Percentiles rank a stretch among this genome's conserved stretches.
These are phyloP conservation scores for Phytophthora syringae DNA, from an alignment of 352 stramenopile genomes.

Conservation along the genomic window DNA sequence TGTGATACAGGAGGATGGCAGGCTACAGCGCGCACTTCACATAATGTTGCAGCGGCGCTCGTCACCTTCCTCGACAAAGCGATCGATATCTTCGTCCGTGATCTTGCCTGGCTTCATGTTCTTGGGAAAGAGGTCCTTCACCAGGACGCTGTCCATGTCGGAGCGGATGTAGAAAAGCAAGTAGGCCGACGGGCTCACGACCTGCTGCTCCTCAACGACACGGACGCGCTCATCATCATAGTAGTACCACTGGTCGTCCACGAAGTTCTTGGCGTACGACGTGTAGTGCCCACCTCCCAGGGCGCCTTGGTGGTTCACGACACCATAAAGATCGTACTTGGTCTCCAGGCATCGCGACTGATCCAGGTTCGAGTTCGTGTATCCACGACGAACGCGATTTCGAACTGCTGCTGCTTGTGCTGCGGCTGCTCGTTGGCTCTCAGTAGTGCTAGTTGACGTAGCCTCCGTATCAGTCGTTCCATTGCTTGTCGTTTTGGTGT, in stretches of 20 bases:
- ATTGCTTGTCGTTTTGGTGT: slow-evolving; percentile 17
- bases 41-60: slow-evolving; percentile 85
- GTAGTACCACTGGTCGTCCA: slow-evolving; percentile 92
- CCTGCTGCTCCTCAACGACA: slow-evolving; percentile 86
- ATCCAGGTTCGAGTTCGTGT: slow-evolving; percentile 91
- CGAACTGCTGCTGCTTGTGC: slow-evolving; percentile 46
- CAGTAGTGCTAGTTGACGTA: slow-evolving; percentile 16
- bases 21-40: slow-evolving; percentile 43
- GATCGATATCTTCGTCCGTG: slow-evolving; percentile 90
- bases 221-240: slow-evolving; percentile 91
- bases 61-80: slow-evolving; percentile 86
- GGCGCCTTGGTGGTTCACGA: slow-evolving; percentile 90
- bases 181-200: slow-evolving; percentile 89
- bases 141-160: slow-evolving; percentile 83
- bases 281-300: slow-evolving; percentile 90
- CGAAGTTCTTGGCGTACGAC: slow-evolving; percentile 88
- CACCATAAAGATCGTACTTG: slow-evolving; percentile 89
- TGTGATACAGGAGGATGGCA: slow-evolving; percentile 13
- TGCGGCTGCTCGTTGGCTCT: slow-evolving; percentile 35
- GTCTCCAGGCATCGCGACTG: slow-evolving; percentile 87
- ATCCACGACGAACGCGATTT: slow-evolving; percentile 79
- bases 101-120: slow-evolving; percentile 88
- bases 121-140: slow-evolving; percentile 87
- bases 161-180: slow-evolving; percentile 93
- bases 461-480: slow-evolving; percentile 15